Conservation (phyloP, 2,329 filamentous ascomycete species). For the Colletotrichum lentis region DNA sequence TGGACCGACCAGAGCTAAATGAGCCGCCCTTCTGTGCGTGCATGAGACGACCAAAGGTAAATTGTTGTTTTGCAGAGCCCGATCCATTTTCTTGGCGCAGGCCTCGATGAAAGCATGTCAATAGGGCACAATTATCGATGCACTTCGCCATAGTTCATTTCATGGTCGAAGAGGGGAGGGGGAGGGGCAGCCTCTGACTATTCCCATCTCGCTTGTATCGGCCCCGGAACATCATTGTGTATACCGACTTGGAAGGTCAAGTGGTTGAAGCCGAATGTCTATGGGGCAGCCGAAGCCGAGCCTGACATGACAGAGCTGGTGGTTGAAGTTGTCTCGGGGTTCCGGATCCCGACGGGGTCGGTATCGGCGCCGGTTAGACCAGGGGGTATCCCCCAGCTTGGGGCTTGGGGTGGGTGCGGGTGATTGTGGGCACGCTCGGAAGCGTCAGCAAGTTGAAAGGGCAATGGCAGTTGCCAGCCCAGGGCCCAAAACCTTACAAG, state of each 20-base stretch:
- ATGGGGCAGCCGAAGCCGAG: not conserved
- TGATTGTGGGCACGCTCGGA: constrained; percentile 19
- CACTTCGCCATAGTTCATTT: constrained; percentile 12
- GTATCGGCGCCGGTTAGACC: constrained; percentile 22
- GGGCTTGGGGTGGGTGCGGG: constrained; percentile 2
- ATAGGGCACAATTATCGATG: constrained; percentile 8
- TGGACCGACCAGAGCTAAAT: not conserved
- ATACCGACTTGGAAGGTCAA: not conserved
- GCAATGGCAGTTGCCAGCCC: not conserved
- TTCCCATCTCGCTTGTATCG: not conserved
- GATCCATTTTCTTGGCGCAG: not conserved
- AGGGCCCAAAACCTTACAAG: not conserved
- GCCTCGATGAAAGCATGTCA: not conserved
- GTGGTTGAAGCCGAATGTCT: not conserved
- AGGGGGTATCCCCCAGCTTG: not conserved
- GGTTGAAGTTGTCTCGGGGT: not conserved
- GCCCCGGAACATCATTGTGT: not conserved
- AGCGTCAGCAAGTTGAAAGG: constrained; percentile 5
- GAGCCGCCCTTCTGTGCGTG: not conserved
- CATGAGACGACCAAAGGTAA: not conserved
- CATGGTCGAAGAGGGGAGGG: not conserved
- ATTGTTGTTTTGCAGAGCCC: not conserved
- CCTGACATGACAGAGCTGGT: not conserved
- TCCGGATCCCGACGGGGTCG: constrained; percentile 4
- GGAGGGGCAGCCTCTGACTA: not conserved